phyloP scores from a whole-genome alignment of 192 early-diverging fungal species.

The Chytriomyces hyalinus region DNA sequence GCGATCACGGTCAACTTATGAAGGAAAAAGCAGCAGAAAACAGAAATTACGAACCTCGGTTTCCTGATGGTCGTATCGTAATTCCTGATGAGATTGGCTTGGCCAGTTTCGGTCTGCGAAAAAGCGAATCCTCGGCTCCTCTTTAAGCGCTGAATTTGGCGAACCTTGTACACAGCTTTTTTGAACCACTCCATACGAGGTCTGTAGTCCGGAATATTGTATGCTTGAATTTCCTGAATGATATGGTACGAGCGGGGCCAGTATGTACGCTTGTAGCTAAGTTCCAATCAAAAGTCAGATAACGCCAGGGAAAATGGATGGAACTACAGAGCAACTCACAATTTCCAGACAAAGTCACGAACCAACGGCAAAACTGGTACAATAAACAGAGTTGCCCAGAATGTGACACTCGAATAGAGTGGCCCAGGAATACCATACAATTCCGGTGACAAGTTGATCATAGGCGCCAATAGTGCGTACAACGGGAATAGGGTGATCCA shows the following conservation, averaged over 20 bases:
- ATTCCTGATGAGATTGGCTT: conserved; percentile 79
- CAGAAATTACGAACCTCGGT: conserved; percentile 43
- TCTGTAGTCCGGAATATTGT: conserved; percentile 97
- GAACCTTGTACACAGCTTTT: conserved; percentile 97
- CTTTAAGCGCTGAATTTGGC: conserved; percentile 85
- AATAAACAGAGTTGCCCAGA: conserved; percentile 86
- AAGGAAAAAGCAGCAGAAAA: neutral
- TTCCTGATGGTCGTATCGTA: conserved; percentile 78
- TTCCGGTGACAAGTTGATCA: conserved; percentile 56
- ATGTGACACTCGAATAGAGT: conserved; percentile 53
- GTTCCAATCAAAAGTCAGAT: conserved; percentile 17
- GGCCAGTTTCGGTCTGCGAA: conserved; percentile 94
- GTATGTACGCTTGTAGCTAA: conserved; percentile 85
- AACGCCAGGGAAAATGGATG: neutral
- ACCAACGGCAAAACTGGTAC: conserved; percentile 82
- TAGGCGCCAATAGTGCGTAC: conserved; percentile 77
- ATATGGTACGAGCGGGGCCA: conserved; percentile 89
- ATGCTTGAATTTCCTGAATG: conserved; percentile 99
- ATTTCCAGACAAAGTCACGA: conserved; percentile 95
- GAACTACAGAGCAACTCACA: conserved; percentile 64
- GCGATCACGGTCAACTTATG: neutral
- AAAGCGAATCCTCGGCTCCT: conserved; percentile 96
- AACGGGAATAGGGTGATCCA: conserved; percentile 87
- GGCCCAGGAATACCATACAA: conserved; percentile 48
- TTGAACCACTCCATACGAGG: conserved; percentile 97